Evolutionary conservation across 805 yeast species (phyloP), one percentile per base, ranked within the genome.

Genomic region (Blastobotrys americana): DNA sequence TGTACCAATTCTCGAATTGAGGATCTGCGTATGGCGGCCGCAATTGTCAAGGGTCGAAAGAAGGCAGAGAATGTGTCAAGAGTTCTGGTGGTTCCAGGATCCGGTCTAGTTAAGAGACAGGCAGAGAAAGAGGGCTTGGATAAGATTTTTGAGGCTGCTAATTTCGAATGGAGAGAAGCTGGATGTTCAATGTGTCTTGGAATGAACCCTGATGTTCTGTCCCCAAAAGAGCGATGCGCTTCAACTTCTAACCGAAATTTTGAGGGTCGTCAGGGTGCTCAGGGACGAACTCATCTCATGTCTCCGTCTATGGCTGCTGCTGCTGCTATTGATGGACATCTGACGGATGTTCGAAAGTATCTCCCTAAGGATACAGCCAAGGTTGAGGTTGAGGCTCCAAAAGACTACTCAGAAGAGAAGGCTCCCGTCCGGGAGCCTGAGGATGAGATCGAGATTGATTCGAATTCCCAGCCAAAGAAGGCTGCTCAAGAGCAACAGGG

Each of bases 291-390:
- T 16, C 98, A 93, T 65, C 76, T 93, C 63, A 87, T 90, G 95
- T 86, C 96, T 10, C 98, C 98, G 34, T 96, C 96, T 18, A 93
- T 93, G 98, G 98, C 98, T 39, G 98, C 98, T 25, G 97, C 97
- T 17, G 97, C 98, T 16, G 96, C 89, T 58, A 81, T 93, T 55
- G 76, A 75, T 45, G 98, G 98, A 55, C 87, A 82, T 60, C 81
- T 93, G 58, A 76, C 84, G 38, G 98, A 93, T 63, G 89, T 89
- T 56, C 82, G 98, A 69, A 82, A 85, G 45, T 85, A 76, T 65
- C 70, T 78, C 48, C 83, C 77, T 66, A 69, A 73, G 50, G 61
- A 59, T 27, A 59, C 60, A 15, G 55, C 64, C 15, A 54, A 52
- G 16, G 59, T 63, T 34, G 59, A 66, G 2, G 70, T 67, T 36